A percentile compares a stretch with the other conserved stretches of the same genome.
Conservation (phyloP, 768 basidiomycete species). For the Lepiota venenata region DNA sequence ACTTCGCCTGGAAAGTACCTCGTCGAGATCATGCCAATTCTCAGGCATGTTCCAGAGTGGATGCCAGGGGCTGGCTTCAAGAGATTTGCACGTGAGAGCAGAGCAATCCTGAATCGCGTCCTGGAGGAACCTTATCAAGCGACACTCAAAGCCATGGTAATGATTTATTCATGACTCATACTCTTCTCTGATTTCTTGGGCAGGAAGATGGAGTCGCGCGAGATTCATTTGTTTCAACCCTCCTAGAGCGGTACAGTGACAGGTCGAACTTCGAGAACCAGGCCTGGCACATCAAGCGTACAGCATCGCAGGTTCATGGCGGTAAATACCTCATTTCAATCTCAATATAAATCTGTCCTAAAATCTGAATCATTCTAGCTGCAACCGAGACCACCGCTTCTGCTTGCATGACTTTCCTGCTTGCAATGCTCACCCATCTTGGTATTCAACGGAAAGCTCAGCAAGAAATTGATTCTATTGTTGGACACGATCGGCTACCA, state of each 20-base stretch:
- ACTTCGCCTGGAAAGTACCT: not conserved
- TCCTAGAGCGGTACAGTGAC: not conserved
- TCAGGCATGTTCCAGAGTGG: conserved; percentile 13
- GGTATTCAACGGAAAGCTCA: conserved; percentile 18
- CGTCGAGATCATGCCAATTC: conserved; percentile 7
- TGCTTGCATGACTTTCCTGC: conserved; percentile 3
- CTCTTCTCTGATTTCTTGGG: not conserved
- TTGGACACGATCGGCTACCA: conserved; percentile 18
- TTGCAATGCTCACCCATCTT: conserved; percentile 12
- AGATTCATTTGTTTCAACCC: not conserved
- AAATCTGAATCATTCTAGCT: not conserved
- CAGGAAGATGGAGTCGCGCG: not conserved
- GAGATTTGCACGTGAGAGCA: not conserved
- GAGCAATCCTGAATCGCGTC: not conserved
- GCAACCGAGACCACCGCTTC: conserved; percentile 7
- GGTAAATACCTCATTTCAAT: not conserved
- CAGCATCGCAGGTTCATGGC: conserved; percentile 2
- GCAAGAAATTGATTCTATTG: conserved; percentile 22
- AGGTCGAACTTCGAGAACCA: not conserved
- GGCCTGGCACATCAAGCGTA: not conserved
- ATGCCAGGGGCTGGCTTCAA: conserved; percentile 14
- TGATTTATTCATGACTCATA: not conserved
- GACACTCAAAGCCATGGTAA: not conserved
- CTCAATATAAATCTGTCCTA: too few species aligned
- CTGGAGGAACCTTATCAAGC: not conserved